Conservation (phyloP, 164 flowering plant species). For the Sextonia rubra region DNA sequence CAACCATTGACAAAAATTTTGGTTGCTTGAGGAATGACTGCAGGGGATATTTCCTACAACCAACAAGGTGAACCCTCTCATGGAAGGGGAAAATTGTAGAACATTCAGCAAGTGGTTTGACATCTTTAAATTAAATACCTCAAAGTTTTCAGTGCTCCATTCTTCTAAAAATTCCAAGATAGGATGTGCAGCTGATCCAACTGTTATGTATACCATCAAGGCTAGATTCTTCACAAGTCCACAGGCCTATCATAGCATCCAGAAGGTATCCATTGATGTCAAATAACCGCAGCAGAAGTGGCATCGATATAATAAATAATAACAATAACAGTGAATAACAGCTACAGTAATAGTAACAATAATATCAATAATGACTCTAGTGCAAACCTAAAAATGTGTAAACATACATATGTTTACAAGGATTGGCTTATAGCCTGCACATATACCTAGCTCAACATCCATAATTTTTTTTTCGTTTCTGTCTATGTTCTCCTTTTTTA, state of each 20-base stretch:
- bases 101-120: neutral
- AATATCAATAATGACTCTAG: neutral
- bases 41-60: conserved; percentile 90
- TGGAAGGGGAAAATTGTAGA: neutral
- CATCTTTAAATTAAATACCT: conserved; percentile 33
- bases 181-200: conserved; percentile 96
- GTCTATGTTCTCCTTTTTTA: no score
- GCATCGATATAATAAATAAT: neutral
- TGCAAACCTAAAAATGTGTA: neutral
- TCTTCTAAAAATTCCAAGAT: conserved; percentile 92
- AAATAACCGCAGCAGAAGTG: neutral
- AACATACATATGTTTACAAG: neutral
- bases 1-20: conserved; percentile 98
- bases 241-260: conserved; percentile 59
- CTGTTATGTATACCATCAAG: conserved; percentile 92
- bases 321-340: no score
- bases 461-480: no score
- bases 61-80: neutral
- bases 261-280: neutral
- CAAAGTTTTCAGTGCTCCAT: conserved; percentile 96
- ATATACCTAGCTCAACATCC: no score
- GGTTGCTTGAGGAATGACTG: conserved; percentile 90
- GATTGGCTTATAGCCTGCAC: no score
- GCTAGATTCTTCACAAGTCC: conserved; percentile 97
- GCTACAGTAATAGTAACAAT: neutral